These are phyloP conservation scores for Mangifera indica DNA, from an alignment of 345 rosid genomes.

Conservation along the genomic window DNA sequence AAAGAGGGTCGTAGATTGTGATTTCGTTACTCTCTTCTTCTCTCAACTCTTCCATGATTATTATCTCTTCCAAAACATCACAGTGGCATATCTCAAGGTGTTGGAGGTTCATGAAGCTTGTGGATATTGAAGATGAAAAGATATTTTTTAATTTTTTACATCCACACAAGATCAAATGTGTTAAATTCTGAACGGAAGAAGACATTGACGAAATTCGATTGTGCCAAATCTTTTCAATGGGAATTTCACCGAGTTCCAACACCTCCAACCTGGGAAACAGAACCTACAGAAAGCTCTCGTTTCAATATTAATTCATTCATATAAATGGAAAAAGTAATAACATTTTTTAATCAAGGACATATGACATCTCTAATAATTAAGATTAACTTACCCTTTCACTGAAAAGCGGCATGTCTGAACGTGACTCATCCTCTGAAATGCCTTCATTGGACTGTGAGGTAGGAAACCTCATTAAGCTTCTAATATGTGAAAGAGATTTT, in stretches of 20 bases:
- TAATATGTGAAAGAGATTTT: no score
- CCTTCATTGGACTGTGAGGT: not conserved
- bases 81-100: not conserved
- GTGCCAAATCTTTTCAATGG: constrained; percentile 24
- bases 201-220: not conserved
- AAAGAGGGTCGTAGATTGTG: no score
- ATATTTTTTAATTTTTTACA: constrained; percentile 9
- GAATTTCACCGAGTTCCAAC: constrained; percentile 8
- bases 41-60: not conserved
- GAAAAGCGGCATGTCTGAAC: not conserved
- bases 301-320: not conserved
- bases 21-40: no score
- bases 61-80: constrained; percentile 10
- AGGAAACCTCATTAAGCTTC: no score
- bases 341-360: not conserved
- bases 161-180: not conserved
- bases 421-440: not conserved
- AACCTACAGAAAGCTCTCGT: constrained; percentile 13
- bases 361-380: no score
- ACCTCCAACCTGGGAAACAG: constrained; percentile 23
- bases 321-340: not conserved
- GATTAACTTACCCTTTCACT: constrained; percentile 7
- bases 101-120: constrained; percentile 6
- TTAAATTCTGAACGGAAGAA: constrained; percentile 11
- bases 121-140: constrained; percentile 24